Base-by-base conservation (phyloP, 331 rosid species). In the Quercus phellos region DNA sequence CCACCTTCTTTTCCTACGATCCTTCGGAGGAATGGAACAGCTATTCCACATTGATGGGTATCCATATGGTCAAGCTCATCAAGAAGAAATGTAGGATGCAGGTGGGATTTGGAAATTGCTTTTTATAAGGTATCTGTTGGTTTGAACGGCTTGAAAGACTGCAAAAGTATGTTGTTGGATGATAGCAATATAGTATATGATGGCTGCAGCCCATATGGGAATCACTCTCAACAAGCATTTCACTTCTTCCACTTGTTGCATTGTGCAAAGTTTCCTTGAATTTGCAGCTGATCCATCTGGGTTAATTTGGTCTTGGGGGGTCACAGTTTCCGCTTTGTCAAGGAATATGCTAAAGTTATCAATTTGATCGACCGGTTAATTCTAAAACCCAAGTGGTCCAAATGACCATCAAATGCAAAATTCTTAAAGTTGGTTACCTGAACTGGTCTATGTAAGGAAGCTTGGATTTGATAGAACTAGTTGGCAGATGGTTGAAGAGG, bases 71-170 rank as follows among this genome's bases (percentile, higher is more conserved):
- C 78, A 94, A 46, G 81, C 79, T 82, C 8, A 90, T 90, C 14
- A 74, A 16, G 79, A 92, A 85, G 68, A 87, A 0, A n/a, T 35
- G 77, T 86, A 92, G 26, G 93, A 72, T 2, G 94, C 98, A 12
- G 94, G 96, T 0, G 98, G 97, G 85, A 94, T 90, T 53, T 74
- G 27, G 82, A 94, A 94, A 14, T 50, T 72, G 70, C 72, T 78
- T 46, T 51, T 78, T 29, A 90, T 85, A 4, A 94, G 2, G 1
- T 54, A 71, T 43, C 97, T 75, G 19, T 94, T 83, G 0, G 98
- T 85, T 84, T 94, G 97, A 56, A 89, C 82, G 46, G 96, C 96
- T 85, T 94, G 98, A 83, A 94, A 90, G 19, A 94, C 97, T 6
- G 80, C 26, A 63, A 80, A 73, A 13, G 93, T 94, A 73, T 74